Conservation (phyloP, 257 asterid genomes). For the Petrea volubilis region DNA sequence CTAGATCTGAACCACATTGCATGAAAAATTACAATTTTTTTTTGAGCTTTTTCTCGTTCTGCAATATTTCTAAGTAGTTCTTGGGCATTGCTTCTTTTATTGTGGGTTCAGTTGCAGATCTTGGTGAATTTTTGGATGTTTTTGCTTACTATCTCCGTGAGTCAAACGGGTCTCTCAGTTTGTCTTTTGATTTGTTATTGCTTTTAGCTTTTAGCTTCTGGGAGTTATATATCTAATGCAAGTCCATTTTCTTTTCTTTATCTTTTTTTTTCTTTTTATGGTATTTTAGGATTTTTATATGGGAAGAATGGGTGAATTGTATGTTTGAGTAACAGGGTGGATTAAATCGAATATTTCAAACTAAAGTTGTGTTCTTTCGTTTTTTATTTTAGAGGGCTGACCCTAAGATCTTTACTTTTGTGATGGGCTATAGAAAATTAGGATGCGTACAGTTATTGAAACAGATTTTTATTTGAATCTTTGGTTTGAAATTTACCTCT, state of each 20-base stretch:
- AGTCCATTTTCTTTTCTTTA: background rate
- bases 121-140: slow-evolving; percentile 30
- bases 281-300: background rate
- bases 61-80: background rate
- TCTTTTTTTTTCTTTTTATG: too few relatives aligned
- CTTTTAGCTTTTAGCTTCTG: background rate
- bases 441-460: slow-evolving; percentile 4
- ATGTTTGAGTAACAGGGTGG: background rate
- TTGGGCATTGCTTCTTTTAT: slow-evolving; percentile 14
- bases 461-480: background rate
- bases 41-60: slow-evolving; percentile 18
- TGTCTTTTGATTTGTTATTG: background rate
- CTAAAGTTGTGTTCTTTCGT: background rate
- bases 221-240: background rate
- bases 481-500: background rate
- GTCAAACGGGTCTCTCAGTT: background rate
- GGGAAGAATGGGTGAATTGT: background rate
- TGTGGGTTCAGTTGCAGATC: slow-evolving; percentile 43
- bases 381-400: background rate
- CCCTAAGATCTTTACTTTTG: background rate
- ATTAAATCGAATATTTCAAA: background rate
- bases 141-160: slow-evolving; percentile 4
- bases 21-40: slow-evolving; percentile 15
- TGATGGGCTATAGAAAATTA: background rate
- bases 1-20: slow-evolving; percentile 72